phyloP scores from a whole-genome alignment of 2,329 filamentous ascomycete genomes.

The Fusarium pseudonygamai region DNA sequence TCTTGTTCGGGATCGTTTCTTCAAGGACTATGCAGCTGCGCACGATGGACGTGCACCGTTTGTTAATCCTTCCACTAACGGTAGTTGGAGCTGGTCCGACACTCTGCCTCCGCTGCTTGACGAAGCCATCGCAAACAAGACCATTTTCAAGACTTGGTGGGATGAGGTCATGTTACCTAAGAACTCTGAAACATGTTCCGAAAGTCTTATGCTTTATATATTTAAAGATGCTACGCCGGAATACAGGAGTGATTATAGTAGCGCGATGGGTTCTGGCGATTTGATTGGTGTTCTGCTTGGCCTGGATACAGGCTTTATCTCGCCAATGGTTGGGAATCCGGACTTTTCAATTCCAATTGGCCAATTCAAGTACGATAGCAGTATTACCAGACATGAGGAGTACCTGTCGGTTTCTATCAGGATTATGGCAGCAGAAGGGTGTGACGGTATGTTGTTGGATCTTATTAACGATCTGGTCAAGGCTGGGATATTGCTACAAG shows the following conservation, averaged over 20 bases:
- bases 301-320: background rate
- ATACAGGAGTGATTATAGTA: background rate
- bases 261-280: background rate
- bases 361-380: background rate
- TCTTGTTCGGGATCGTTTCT: background rate
- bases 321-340: background rate
- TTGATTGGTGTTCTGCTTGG: background rate
- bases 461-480: background rate
- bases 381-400: background rate
- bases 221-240: background rate
- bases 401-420: background rate
- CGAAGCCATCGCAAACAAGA: background rate
- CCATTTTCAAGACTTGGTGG: background rate
- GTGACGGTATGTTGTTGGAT: background rate
- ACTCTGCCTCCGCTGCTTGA: accelerated
- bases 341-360: background rate
- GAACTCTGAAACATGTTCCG: background rate
- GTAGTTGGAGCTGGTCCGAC: background rate
- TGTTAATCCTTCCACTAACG: background rate
- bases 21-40: background rate
- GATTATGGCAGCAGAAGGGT: background rate
- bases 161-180: background rate
- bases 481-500: background rate
- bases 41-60: background rate
- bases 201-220: background rate